Conservation (phyloP, 352 stramenopile genomes). For the Pythium graminicola region DNA sequence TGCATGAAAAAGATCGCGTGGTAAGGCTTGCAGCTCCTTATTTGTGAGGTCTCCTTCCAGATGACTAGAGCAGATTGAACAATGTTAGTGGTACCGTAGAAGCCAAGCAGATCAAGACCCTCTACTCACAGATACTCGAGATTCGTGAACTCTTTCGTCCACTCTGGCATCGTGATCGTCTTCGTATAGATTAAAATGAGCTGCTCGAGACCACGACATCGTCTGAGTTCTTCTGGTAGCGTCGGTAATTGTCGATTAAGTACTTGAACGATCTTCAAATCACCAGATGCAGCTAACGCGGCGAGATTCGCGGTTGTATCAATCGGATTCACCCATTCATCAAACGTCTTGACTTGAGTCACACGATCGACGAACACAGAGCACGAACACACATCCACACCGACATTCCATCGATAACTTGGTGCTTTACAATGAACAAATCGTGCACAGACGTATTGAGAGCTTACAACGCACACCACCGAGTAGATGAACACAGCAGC, state of each 20-base stretch:
- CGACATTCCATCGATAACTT: conserved; percentile 33
- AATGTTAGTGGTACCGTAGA: background rate
- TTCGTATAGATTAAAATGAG: conserved; percentile 29
- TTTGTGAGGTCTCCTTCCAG: conserved; percentile 1
- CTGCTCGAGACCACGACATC: conserved; percentile 28
- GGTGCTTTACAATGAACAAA: conserved; percentile 17
- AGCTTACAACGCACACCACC: background rate
- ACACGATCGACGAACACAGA: conserved; percentile 35
- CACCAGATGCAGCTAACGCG: conserved; percentile 24
- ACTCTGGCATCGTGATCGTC: conserved; percentile 13
- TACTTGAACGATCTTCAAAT: conserved; percentile 39
- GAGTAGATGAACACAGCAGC: conserved; percentile 3
- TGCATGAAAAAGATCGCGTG: background rate
- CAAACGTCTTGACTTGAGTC: conserved; percentile 23
- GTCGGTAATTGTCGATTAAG: conserved; percentile 34
- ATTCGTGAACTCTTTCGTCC: conserved; percentile 16
- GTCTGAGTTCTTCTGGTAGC: conserved; percentile 29
- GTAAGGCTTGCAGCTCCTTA: background rate
- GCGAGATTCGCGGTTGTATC: conserved; percentile 26
- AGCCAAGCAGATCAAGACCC: background rate
- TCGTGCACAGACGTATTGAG: background rate
- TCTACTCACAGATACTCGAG: conserved; percentile 22
- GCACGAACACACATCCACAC: conserved; percentile 25
- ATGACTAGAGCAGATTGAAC: background rate
- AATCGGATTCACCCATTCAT: conserved; percentile 31